A percentile compares a stretch with the other conserved stretches of the same genome.
phyloP scores from a whole-genome alignment of 140 eudicot species.

The Stevia rebaudiana region DNA sequence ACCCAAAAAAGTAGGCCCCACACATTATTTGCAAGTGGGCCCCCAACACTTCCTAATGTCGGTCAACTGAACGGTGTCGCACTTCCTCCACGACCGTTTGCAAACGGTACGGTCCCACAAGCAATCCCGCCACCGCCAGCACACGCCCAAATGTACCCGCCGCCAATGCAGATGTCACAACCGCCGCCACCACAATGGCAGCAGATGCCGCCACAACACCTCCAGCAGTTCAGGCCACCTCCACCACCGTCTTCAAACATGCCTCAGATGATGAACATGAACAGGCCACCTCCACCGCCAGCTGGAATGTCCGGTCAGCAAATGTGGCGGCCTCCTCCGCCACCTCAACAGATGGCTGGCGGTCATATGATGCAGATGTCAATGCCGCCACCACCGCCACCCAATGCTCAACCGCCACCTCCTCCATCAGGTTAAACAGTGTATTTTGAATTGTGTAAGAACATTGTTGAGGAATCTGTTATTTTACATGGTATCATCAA shows the following conservation, averaged over 20 bases:
- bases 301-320: conserved; percentile 49
- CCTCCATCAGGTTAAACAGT: conserved; percentile 35
- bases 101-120: conserved; percentile 51
- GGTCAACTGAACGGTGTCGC: conserved; percentile 65
- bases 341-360: conserved; percentile 66
- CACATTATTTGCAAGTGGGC: conserved; percentile 96
- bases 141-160: conserved; percentile 38
- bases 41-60: conserved; percentile 55
- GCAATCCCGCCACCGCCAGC: conserved; percentile 59
- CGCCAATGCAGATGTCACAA: conserved; percentile 50
- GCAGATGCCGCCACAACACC: conserved; percentile 60
- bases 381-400: conserved; percentile 68
- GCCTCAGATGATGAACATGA: conserved; percentile 30
- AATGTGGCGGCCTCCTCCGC: conserved; percentile 79
- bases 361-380: conserved; percentile 70
- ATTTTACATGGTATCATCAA: background rate
- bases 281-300: conserved; percentile 73
- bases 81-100: conserved; percentile 65
- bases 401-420: conserved; percentile 43
- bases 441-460: background rate
- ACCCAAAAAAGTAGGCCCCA: conserved; percentile 88
- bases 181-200: conserved; percentile 64
- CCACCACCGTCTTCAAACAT: conserved; percentile 58
- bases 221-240: conserved; percentile 62
- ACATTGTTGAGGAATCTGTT: background rate